A percentile compares a stretch with the other conserved stretches of the same genome.
phyloP scores from a whole-genome alignment of 2,329 filamentous ascomycete genomes.

The Sphaerulina musiva region DNA sequence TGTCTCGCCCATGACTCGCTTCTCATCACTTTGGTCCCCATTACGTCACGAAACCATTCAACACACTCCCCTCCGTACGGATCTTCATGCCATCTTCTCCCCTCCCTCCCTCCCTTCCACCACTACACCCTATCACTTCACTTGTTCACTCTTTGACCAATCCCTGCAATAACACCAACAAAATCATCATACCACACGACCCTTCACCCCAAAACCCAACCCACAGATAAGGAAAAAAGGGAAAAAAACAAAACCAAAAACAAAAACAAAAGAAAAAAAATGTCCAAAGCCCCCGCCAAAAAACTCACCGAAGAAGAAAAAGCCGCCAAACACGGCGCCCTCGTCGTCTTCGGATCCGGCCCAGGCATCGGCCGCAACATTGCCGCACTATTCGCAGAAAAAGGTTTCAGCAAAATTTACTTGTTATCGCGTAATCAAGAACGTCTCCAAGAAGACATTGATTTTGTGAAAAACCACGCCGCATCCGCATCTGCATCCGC shows the following conservation, averaged over 20 bases:
- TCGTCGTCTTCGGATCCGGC: conserved; percentile 30
- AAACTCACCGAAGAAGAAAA: conserved; percentile 10
- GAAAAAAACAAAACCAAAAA: not conserved
- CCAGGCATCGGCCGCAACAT: conserved; percentile 29
- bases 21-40: not conserved
- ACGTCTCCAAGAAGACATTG: conserved; percentile 23
- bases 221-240: not conserved
- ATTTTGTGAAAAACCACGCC: conserved; percentile 13
- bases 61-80: not conserved
- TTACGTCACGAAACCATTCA: conserved; percentile 4
- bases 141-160: not conserved
- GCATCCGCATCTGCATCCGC: too few relatives aligned
- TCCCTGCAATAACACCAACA: not conserved
- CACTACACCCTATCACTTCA: too few relatives aligned
- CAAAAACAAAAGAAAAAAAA: not conserved
- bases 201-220: not conserved
- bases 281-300: conserved; percentile 8
- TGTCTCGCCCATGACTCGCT: conserved; percentile 6
- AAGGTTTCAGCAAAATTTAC: conserved; percentile 25
- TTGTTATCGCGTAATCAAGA: conserved; percentile 23
- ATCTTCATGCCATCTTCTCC: not conserved
- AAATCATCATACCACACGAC: not conserved
- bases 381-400: conserved; percentile 25
- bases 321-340: conserved; percentile 17
- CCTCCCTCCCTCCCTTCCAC: not conserved